Evolutionary conservation across 768 basidiomycete genomes (phyloP).

Genomic region (Trametes elegans): DNA sequence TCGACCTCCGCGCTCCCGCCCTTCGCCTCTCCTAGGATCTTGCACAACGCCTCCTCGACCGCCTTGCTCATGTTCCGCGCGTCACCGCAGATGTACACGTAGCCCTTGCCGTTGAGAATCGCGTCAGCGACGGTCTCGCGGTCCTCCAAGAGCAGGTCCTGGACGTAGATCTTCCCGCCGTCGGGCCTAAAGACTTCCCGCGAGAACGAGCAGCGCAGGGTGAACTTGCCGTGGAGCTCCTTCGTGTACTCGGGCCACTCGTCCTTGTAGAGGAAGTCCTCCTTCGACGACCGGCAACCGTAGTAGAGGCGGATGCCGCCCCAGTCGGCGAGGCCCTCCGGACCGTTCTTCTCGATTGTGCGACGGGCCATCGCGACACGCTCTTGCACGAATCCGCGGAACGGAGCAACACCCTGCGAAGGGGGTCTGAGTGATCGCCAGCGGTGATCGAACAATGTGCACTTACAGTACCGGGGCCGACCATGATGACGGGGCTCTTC

Average conservation of each 20-base stretch:
- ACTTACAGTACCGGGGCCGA: conserved; percentile 96
- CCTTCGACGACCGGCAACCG: conserved; percentile 84
- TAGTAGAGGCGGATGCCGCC: conserved; percentile 94
- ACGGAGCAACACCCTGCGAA: conserved; percentile 91
- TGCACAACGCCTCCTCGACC: conserved; percentile 86
- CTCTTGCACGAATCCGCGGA: conserved; percentile 99
- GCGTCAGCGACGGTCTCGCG: conserved; percentile 80
- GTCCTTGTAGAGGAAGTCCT: conserved; percentile 93
- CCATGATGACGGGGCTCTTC: conserved; percentile 98
- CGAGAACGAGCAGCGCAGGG: conserved; percentile 87
- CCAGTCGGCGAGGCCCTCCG: conserved; percentile 93
- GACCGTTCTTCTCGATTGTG: conserved; percentile 92
- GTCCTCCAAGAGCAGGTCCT: conserved; percentile 92
- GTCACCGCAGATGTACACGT: conserved; percentile 95
- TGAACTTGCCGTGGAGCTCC: conserved; percentile 91
- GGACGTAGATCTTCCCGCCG: conserved; percentile 98
- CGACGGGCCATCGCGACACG: conserved; percentile 94
- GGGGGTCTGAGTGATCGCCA: conserved; percentile 11
- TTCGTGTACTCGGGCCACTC: conserved; percentile 90
- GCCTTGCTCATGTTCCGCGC: conserved; percentile 95
- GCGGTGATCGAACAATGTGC: background rate
- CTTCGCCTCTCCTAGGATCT: conserved; percentile 89
- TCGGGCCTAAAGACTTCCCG: conserved; percentile 88
- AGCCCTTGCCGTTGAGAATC: conserved; percentile 94
- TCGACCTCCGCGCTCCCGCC: conserved; percentile 86